These are phyloP conservation scores for Candida hungchunana DNA, from an alignment of 805 yeast species.

Conservation along the genomic window DNA sequence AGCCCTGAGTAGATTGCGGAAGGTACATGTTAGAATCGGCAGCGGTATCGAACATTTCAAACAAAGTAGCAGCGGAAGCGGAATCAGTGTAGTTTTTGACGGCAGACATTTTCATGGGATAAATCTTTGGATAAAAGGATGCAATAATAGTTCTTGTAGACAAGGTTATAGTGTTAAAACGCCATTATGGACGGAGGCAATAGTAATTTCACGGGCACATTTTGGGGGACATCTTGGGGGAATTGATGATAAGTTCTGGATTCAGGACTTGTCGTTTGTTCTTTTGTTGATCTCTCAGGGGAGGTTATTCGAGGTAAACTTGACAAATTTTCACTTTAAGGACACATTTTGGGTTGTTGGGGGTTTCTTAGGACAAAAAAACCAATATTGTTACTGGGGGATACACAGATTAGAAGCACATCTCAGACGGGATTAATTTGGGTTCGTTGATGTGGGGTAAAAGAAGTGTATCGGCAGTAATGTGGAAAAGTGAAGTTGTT, in stretches of 20 bases:
- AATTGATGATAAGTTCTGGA: slow-evolving; percentile 11
- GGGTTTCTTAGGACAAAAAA: neutral
- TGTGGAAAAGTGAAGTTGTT: slow-evolving; percentile 9
- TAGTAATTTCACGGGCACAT: slow-evolving; percentile 24
- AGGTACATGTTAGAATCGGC: slow-evolving; percentile 13
- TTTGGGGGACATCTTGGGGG: slow-evolving; percentile 16
- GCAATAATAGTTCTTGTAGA: slow-evolving; percentile 4
- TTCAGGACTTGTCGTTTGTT: slow-evolving; percentile 6
- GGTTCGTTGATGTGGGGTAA: slow-evolving; percentile 1
- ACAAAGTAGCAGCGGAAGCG: slow-evolving; percentile 20
- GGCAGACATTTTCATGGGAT: slow-evolving; percentile 8
- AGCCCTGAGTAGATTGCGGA: neutral
- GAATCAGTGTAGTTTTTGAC: slow-evolving; percentile 5
- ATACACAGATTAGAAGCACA: slow-evolving; percentile 27
- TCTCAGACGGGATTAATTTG: slow-evolving; percentile 9
- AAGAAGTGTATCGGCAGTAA: slow-evolving; percentile 15
- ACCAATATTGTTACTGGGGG: slow-evolving; percentile 2
- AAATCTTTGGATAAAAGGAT: slow-evolving; percentile 7
- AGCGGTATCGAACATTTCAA: slow-evolving; percentile 25
- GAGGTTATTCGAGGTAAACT: neutral
- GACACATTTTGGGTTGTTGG: slow-evolving; percentile 7
- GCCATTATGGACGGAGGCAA: slow-evolving; percentile 26
- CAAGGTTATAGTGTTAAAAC: slow-evolving; percentile 13
- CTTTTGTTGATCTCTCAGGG: slow-evolving; percentile 1
- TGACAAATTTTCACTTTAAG: slow-evolving; percentile 7